Percentiles rank a stretch among this genome's conserved stretches.
Evolutionary conservation across 257 asterid genomes (phyloP).

Genomic region (Linderniella brevidens): DNA sequence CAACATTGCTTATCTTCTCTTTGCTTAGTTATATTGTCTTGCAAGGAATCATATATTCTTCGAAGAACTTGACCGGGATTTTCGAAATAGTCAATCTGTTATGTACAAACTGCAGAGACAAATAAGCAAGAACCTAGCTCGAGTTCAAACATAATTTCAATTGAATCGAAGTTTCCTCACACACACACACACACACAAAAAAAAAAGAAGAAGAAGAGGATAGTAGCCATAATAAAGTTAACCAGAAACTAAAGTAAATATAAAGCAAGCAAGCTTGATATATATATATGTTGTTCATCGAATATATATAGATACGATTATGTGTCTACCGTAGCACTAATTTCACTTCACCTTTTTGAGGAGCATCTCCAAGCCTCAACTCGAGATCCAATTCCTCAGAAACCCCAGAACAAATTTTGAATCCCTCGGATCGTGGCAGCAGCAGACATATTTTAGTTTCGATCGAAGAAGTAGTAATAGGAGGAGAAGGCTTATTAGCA

Average conservation of each 20-base stretch:
- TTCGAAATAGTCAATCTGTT: not conserved
- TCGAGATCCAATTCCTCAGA: slow-evolving; percentile 74
- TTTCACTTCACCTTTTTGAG: slow-evolving; percentile 32
- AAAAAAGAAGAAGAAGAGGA: too few relatives aligned
- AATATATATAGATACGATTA: too few relatives aligned
- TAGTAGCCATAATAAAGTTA: too few relatives aligned
- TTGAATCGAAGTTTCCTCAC: not conserved
- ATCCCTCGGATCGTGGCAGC: not conserved
- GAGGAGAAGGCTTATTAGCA: slow-evolving; percentile 8
- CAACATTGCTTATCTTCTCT: too few relatives aligned
- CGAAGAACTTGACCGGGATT: too few relatives aligned
- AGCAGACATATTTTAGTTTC: too few relatives aligned
- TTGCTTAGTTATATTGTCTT: too few relatives aligned
- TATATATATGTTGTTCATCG: too few relatives aligned
- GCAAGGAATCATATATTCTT: too few relatives aligned
- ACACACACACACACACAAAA: too few relatives aligned
- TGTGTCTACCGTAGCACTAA: too few relatives aligned
- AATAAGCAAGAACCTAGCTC: not conserved
- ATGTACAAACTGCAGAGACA: slow-evolving; percentile 2
- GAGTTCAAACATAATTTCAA: not conserved
- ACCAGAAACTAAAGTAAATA: not conserved
- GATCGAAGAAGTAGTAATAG: not conserved
- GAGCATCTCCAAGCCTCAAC: slow-evolving; percentile 61
- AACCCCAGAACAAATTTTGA: slow-evolving; percentile 15
- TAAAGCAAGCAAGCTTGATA: not conserved